Base-by-base conservation (phyloP, 139 green algal genomes). In the Volvox reticuliferus region DNA sequence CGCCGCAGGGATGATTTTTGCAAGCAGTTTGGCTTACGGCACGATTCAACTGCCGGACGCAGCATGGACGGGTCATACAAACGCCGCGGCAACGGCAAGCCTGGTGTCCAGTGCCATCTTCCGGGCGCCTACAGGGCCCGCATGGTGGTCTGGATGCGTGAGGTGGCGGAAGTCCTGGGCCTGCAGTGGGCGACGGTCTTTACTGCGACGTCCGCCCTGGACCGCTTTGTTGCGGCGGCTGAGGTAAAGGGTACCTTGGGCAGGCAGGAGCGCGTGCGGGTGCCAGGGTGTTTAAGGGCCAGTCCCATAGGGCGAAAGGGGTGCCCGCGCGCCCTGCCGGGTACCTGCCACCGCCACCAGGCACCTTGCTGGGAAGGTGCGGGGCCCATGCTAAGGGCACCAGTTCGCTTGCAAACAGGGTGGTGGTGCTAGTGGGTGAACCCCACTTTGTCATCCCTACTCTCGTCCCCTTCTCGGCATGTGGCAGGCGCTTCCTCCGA, bases 141-240 rank as follows among this genome's bases (percentile, higher is more conserved):
- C 30, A 62, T 87, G 30, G 81, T 87, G 61, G 61, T 30, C 17
- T 87, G 81, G 81, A 87, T 87, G 81, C 81, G 61, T 1, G 61
- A 87, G 61, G 81, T 76, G 61, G 50, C 61, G 6, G 61, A 76
- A 12, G 81, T 62, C 5, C 61, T 76, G 61, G 61, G 30, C 0
- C 81, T 87, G 55, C 81, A 87, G 21, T 5, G 50, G 81, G 19
- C 81, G 18, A 87, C 61, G 6, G 13, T 87, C 35, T 87, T 76
- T 21, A 50, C 81, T 0, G 81, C 81, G 1, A 61, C 61, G 2
- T 76, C 61, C 28, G 5, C 75, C 14, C 61, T 87, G 14, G 81
- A 87, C 55, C 61, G 81, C 9, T 87, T 87, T 62, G 61, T 76
- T 19, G 81, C 61, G 18, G 30, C 81, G 12, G n/a, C 61, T 2